Evolutionary conservation across 1,284 basidiomycete genomes (phyloP).

Genomic region (Sporisorium graminicola): DNA sequence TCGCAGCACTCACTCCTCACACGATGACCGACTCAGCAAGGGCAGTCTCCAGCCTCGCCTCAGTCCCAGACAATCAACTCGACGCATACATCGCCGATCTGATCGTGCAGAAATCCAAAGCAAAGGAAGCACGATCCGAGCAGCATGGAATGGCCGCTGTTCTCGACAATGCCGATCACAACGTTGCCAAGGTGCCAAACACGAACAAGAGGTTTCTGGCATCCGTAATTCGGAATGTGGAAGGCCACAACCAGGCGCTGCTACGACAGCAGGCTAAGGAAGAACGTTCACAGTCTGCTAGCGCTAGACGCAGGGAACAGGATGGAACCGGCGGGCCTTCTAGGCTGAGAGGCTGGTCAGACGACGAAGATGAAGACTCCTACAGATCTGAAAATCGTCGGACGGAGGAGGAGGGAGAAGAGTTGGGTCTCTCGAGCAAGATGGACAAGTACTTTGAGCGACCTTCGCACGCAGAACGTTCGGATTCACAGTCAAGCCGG

Average conservation of each 20-base stretch:
- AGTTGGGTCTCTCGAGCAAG: conserved; percentile 39
- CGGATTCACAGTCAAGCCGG: neutral
- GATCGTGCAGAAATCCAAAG: conserved; percentile 32
- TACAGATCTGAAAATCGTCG: too few species aligned
- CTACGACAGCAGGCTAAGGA: conserved; percentile 31
- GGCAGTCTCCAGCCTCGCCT: neutral
- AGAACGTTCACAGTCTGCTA: neutral
- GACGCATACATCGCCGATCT: conserved; percentile 49
- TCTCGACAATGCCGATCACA: conserved; percentile 7
- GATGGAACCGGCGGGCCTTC: neutral
- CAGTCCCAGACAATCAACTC: conserved; percentile 30
- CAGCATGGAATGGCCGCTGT: conserved; percentile 6
- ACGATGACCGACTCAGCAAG: neutral
- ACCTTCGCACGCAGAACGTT: neutral
- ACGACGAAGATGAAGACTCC: conserved; percentile 6
- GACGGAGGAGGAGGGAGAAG: neutral
- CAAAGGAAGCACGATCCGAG: conserved; percentile 1
- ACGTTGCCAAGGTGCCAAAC: conserved; percentile 11
- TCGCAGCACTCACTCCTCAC: neutral
- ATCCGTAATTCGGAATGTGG: conserved; percentile 52
- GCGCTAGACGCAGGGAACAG: neutral
- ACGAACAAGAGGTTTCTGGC: conserved; percentile 61
- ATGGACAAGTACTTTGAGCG: conserved; percentile 64
- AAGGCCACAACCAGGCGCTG: conserved; percentile 56
- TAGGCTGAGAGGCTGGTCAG: conserved; percentile 19